Conservation (phyloP, 148 eudicot species). For the Persicaria maculosa region DNA sequence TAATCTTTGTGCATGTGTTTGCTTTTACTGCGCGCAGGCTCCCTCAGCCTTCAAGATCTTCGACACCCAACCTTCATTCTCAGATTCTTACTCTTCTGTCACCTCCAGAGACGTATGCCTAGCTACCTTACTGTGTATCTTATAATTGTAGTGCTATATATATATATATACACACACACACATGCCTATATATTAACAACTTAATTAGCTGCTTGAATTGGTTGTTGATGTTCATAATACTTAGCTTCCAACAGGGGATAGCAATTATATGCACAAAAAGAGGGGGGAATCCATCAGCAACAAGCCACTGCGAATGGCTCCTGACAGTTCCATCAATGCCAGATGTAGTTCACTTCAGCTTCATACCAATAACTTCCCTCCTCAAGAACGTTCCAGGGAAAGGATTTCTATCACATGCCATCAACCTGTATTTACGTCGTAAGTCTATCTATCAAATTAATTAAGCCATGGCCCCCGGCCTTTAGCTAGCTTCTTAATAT, state of each 20-base stretch:
- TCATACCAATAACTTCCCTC: slow-evolving; percentile 82
- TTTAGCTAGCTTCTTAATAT: too few species aligned
- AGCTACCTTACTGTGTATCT: not conserved
- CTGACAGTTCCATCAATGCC: slow-evolving; percentile 61
- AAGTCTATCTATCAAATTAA: slow-evolving; percentile 19
- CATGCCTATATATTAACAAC: too few species aligned
- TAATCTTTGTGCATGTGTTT: not conserved
- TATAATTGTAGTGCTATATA: not conserved
- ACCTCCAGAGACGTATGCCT: slow-evolving; percentile 54
- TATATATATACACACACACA: too few species aligned
- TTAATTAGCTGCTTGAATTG: not conserved
- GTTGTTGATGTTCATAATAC: too few species aligned
- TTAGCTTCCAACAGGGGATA: slow-evolving; percentile 69
- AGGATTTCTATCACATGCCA: slow-evolving; percentile 83
- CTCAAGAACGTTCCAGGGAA: slow-evolving; percentile 67
- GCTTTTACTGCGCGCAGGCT: slow-evolving; percentile 38
- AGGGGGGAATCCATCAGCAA: slow-evolving; percentile 58
- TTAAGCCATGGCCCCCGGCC: too few species aligned
- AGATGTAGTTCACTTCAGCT: slow-evolving; percentile 58
- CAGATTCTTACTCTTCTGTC: slow-evolving; percentile 36
- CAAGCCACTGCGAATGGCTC: slow-evolving; percentile 68
- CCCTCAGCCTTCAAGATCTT: slow-evolving; percentile 65
- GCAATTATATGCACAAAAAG: slow-evolving; percentile 60
- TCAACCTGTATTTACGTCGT: slow-evolving; percentile 84
- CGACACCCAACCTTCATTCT: slow-evolving; percentile 35